Evolutionary conservation across 345 rosid genomes (phyloP), one percentile per base, ranked within the genome.

Genomic region (Litchi chinensis): DNA sequence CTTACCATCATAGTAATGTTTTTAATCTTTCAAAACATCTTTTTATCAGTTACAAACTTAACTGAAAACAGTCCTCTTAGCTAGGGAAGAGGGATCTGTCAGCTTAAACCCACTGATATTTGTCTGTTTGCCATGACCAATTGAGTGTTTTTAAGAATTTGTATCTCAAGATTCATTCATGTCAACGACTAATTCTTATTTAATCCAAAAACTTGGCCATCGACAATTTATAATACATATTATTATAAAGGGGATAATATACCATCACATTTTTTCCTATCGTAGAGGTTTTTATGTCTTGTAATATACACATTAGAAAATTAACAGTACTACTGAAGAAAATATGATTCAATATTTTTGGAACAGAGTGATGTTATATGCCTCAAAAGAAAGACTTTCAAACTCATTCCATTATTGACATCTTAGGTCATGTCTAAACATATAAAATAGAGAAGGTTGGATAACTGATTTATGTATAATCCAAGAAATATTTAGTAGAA

Each of bases 1-100:
- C 95, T 95, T 63, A 93, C 96, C 43, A 92, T 95, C 82, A 93
- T 95, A 79, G 99, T 93, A 95, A 89, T 78, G n/a, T 60, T 48
- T 54, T 16, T 12, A 4, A 28, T 74, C 79, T 67, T 52, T 75
- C 22, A 41, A 69, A 69, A 57, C 37, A 71, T 56, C 19, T 21
- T 52, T 39, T 21, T 24, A 7, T 0, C 12, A 39, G 64, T 26
- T 24, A 56, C 62, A 22, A 57, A 57, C 19, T 9, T 57, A 5
- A n/a, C 4, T 11, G 56, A 19, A 21, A 74, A 22, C 22, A 16
- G n/a, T 43, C 46, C 26, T 46, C 66, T 41, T 52, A 52, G 54
- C 26, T 72, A 21, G 26, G 44, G 10, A 48, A 60, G 22, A 9
- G 64, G 64, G 64, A 52, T 52, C 68, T 24, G 12, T 60, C 56